Evolutionary conservation across 805 yeast species (phyloP).

Genomic region (Tanozyma kutaoensis): DNA sequence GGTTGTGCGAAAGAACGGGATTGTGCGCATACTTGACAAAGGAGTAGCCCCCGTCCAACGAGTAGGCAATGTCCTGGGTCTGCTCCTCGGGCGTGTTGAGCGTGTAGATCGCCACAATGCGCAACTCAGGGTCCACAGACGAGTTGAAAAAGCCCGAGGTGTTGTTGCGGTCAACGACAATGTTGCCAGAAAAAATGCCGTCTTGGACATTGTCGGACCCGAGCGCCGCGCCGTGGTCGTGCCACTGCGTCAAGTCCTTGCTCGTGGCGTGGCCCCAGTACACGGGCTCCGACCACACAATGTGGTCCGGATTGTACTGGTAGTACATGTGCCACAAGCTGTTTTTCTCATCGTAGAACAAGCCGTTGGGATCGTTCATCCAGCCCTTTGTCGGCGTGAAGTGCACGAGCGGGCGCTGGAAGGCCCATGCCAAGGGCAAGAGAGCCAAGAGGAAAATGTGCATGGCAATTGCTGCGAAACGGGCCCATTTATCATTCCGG

Average conservation of each 20-base stretch:
- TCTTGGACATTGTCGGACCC: constrained; percentile 10
- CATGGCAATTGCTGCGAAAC: too few relatives aligned
- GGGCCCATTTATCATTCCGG: too few relatives aligned
- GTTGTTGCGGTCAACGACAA: constrained; percentile 22
- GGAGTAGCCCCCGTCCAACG: constrained; percentile 21
- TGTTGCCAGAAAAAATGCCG: constrained; percentile 22
- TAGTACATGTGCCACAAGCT: constrained; percentile 21
- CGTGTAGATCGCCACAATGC: constrained; percentile 24
- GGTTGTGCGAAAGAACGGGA: constrained; percentile 16
- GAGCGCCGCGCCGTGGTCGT: constrained; percentile 17
- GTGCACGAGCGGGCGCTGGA: constrained; percentile 9
- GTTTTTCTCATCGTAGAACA: constrained; percentile 16
- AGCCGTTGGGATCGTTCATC: constrained; percentile 34
- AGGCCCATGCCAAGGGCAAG: too few relatives aligned
- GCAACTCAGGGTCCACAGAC: constrained; percentile 11
- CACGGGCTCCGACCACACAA: constrained; percentile 17
- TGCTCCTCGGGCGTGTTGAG: constrained; percentile 10
- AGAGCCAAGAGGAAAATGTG: too few relatives aligned
- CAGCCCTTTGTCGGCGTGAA: constrained; percentile 20
- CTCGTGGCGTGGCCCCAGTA: constrained; percentile 31
- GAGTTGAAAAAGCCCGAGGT: constrained; percentile 20
- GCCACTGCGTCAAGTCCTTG: constrained; percentile 18
- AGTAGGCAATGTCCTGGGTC: constrained; percentile 19
- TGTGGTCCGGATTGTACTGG: constrained; percentile 22
- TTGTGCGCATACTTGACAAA: constrained; percentile 14